A percentile compares a stretch with the other conserved stretches of the same genome.
Evolutionary conservation across 1,284 basidiomycete species (phyloP).

Genomic region (Rugosomyces carneus): DNA sequence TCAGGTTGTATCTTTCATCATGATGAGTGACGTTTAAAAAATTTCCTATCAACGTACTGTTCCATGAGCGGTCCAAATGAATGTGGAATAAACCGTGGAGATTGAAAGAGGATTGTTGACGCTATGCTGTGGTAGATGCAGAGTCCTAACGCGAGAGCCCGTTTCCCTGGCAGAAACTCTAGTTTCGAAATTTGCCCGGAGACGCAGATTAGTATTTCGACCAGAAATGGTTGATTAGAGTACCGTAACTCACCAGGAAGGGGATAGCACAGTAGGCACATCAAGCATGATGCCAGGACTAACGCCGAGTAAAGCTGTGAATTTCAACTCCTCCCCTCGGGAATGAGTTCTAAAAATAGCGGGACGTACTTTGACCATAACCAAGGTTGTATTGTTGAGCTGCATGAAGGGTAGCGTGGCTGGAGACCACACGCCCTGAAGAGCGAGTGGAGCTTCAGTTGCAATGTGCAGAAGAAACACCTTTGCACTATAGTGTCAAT

Average conservation of each 20-base stretch:
- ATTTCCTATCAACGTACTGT: conserved; percentile 36
- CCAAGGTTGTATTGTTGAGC: conserved; percentile 72
- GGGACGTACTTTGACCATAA: conserved; percentile 59
- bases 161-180: conserved; percentile 82
- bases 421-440: conserved; percentile 68
- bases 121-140: conserved; percentile 71
- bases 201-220: too few relatives aligned
- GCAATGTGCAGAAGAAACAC: conserved; percentile 76
- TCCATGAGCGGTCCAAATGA: conserved; percentile 60
- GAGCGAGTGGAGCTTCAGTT: conserved; percentile 66
- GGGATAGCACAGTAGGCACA: conserved; percentile 51
- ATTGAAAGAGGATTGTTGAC: conserved; percentile 69
- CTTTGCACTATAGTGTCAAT: conserved; percentile 49
- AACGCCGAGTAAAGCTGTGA: conserved; percentile 61
- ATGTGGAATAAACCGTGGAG: conserved; percentile 73
- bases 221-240: too few relatives aligned
- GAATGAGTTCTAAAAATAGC: too few relatives aligned
- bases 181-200: too few relatives aligned
- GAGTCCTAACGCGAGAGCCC: conserved; percentile 70
- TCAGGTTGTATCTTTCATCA: conserved; percentile 44
- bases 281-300: conserved; percentile 51
- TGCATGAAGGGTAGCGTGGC: conserved; percentile 63
- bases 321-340: too few relatives aligned
- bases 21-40: not conserved
- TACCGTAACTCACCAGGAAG: conserved; percentile 50